Percentiles rank a stretch among this genome's conserved stretches.
Conservation (phyloP, 2,329 filamentous ascomycete species). For the Fusarium pseudoanthophilum region DNA sequence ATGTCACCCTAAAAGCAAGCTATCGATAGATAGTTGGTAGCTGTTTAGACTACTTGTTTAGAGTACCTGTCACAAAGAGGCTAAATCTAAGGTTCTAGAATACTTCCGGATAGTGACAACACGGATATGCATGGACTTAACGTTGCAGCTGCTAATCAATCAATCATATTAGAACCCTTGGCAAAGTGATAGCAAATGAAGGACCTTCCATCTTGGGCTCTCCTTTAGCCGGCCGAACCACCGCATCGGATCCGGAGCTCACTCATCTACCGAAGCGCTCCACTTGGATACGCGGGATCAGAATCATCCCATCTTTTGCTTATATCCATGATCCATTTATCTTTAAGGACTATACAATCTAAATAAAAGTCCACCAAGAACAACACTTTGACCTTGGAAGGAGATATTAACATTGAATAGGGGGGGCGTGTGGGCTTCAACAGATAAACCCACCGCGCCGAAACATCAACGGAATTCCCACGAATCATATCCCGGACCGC, state of each 20-base stretch:
- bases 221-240: constrained; percentile 15
- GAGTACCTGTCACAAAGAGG: not conserved
- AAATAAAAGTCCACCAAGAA: not conserved
- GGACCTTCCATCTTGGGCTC: not conserved
- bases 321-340: not conserved
- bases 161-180: not conserved
- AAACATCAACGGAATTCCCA: constrained; percentile 24
- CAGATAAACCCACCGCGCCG: constrained; percentile 18
- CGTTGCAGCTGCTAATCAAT: not conserved
- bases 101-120: not conserved
- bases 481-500: constrained; percentile 24
- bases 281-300: not conserved
- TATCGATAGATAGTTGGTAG: not conserved
- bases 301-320: constrained; percentile 5
- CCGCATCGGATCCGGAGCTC: constrained; percentile 6
- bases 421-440: constrained; percentile 15
- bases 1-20: not conserved
- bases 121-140: not conserved
- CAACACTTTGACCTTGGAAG: not conserved
- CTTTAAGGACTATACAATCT: no score
- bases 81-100: not conserved
- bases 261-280: not conserved
- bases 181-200: not conserved
- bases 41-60: not conserved
- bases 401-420: not conserved